Percentiles rank a stretch among this genome's conserved stretches.
Evolutionary conservation across 164 flowering plant species (phyloP).

Genomic region (Euptelea pleiosperma): DNA sequence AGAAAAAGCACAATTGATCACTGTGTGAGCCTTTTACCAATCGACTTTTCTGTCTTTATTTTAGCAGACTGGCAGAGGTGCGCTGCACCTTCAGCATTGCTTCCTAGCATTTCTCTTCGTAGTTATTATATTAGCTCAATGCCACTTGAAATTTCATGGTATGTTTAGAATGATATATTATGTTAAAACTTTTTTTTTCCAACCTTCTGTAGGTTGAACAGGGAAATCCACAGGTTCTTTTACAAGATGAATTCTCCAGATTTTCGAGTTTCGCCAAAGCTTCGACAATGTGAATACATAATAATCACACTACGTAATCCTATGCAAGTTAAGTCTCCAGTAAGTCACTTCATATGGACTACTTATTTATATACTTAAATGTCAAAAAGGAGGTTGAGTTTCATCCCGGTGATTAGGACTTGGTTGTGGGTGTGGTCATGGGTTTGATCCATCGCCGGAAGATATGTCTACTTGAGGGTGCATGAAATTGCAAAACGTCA

Average conservation of each 20-base stretch:
- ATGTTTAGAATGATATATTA: background rate
- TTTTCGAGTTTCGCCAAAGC: slow-evolving; percentile 80
- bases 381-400: background rate
- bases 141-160: background rate
- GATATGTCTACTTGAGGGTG: background rate
- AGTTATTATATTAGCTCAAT: too few relatives aligned
- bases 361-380: too few relatives aligned
- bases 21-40: too few relatives aligned
- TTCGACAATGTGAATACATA: slow-evolving; percentile 45
- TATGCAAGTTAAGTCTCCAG: background rate
- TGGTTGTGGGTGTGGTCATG: background rate
- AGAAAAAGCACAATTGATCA: too few relatives aligned
- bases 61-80: too few relatives aligned
- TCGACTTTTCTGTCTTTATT: too few relatives aligned
- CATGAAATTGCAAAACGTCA: background rate
- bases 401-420: background rate
- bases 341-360: too few relatives aligned
- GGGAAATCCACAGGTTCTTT: slow-evolving; percentile 73
- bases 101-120: background rate
- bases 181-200: slow-evolving; percentile 1
- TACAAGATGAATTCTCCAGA: slow-evolving; percentile 51
- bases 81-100: background rate
- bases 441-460: background rate
- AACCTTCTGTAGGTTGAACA: slow-evolving; percentile 60
- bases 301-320: background rate